These are phyloP conservation scores for Megacollybia marginata DNA, from an alignment of 768 basidiomycete genomes.

Conservation along the genomic window DNA sequence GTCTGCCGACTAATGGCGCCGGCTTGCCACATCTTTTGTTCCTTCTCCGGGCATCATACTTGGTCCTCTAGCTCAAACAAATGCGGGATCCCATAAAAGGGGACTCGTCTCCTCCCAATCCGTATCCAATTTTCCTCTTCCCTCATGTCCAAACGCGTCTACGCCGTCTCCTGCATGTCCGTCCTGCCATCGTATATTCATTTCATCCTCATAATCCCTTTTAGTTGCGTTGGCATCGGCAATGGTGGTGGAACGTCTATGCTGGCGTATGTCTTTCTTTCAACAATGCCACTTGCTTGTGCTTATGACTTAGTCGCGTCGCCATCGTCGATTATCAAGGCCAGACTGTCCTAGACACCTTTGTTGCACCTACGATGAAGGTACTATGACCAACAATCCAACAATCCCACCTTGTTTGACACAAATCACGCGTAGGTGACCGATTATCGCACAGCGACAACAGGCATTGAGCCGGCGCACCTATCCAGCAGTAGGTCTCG, in stretches of 20 bases:
- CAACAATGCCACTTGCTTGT: slow-evolving; percentile 3
- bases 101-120: too few relatives aligned
- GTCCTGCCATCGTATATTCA: too few relatives aligned
- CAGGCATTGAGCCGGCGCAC: slow-evolving; percentile 39
- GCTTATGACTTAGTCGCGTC: slow-evolving; percentile 27
- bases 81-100: too few relatives aligned
- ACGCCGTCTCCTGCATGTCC: slow-evolving; percentile 50
- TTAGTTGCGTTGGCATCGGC: slow-evolving; percentile 62
- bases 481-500: slow-evolving; percentile 29
- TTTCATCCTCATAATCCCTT: too few relatives aligned
- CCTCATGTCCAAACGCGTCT: slow-evolving; percentile 34
- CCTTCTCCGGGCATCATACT: too few relatives aligned
- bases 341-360: slow-evolving; percentile 51
- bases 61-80: too few relatives aligned
- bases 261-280: slow-evolving; percentile 55
- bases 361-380: slow-evolving; percentile 54
- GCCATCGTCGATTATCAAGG: slow-evolving; percentile 54
- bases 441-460: slow-evolving; percentile 65
- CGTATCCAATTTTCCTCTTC: background rate
- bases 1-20: background rate
- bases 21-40: background rate
- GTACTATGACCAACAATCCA: slow-evolving; percentile 8
- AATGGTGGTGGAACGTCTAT: slow-evolving; percentile 77
- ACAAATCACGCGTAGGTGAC: slow-evolving; percentile 38
- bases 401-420: background rate